These are phyloP conservation scores for Eimeria sp. DNA, from an alignment of 169 alveolate genomes.

Conservation along the genomic window DNA sequence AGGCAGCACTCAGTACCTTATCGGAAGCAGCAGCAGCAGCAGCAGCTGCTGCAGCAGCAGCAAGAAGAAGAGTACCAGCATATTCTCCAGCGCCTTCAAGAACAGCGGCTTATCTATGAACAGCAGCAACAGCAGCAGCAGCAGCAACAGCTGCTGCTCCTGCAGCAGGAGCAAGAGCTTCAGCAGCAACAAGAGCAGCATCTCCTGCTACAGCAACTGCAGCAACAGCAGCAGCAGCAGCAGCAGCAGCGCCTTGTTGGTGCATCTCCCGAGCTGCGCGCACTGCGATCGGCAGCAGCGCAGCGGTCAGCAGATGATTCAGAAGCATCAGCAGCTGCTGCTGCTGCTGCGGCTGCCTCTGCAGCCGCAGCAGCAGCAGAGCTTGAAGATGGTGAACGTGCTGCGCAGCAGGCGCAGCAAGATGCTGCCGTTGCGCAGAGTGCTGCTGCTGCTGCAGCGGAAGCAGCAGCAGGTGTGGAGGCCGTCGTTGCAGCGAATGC, in stretches of 20 bases:
- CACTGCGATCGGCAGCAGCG: conserved; percentile 19
- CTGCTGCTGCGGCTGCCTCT: conserved; percentile 26
- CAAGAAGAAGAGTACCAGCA: not conserved
- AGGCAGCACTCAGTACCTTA: too few species aligned
- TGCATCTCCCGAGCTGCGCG: not conserved
- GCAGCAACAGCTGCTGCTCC: conserved; percentile 50
- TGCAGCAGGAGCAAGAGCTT: not conserved
- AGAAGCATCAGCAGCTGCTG: not conserved
- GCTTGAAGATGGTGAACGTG: conserved; percentile 44
- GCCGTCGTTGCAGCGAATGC: too few species aligned
- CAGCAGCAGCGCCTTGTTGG: not conserved
- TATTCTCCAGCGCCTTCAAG: not conserved
- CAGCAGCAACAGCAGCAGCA: conserved; percentile 57
- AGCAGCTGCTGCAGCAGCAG: conserved; percentile 3
- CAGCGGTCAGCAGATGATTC: too few species aligned
- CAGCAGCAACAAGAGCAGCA: conserved; percentile 46
- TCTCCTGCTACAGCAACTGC: not conserved
- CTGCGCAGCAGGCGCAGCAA: conserved; percentile 62
- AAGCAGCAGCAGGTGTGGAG: too few species aligned
- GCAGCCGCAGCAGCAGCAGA: conserved; percentile 40
- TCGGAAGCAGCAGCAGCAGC: not conserved
- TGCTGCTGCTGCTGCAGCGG: conserved; percentile 1
- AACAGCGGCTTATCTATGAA: not conserved
- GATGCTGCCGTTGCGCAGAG: conserved; percentile 14
- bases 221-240: too few species aligned